Conservation (phyloP, 768 basidiomycete species). For the Podaxis sp. region DNA sequence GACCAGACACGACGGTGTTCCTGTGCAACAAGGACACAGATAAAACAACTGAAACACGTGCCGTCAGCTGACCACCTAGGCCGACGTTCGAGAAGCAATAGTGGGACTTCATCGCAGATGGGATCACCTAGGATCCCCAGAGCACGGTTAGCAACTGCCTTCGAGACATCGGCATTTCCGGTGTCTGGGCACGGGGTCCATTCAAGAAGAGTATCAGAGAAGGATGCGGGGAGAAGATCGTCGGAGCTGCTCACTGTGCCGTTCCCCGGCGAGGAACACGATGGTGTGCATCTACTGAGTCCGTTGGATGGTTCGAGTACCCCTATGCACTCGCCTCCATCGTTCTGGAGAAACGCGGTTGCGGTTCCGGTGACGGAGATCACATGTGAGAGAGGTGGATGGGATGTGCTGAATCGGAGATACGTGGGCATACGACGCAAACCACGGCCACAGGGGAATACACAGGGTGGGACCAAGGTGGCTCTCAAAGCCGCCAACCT, state of each 20-base stretch:
- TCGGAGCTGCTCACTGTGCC: slow-evolving; percentile 48
- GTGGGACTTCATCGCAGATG: slow-evolving; percentile 41
- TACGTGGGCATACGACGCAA: slow-evolving; percentile 73
- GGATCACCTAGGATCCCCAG: slow-evolving; percentile 51
- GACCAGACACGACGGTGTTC: slow-evolving; percentile 64
- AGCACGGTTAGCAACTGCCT: slow-evolving; percentile 48
- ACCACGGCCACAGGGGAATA: slow-evolving; percentile 43
- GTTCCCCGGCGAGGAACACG: slow-evolving; percentile 43
- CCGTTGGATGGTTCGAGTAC: slow-evolving; percentile 35
- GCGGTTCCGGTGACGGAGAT: slow-evolving; percentile 55
- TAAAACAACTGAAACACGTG: slow-evolving; percentile 43
- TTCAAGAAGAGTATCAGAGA: slow-evolving; percentile 72
- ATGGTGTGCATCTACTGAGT: slow-evolving; percentile 24
- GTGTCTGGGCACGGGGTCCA: slow-evolving; percentile 80
- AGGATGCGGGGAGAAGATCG: slow-evolving; percentile 52
- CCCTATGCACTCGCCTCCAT: slow-evolving; percentile 32
- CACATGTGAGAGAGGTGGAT: slow-evolving; percentile 73
- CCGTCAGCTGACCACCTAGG: slow-evolving; percentile 49
- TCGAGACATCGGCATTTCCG: slow-evolving; percentile 63
- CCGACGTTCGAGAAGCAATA: slow-evolving; percentile 63
- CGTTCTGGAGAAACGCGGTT: slow-evolving; percentile 60
- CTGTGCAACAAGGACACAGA: slow-evolving; percentile 40
- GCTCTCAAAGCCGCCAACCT: slow-evolving; percentile 10
- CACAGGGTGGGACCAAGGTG: slow-evolving; percentile 22
- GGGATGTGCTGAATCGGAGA: slow-evolving; percentile 61